A percentile compares a stretch with the other conserved stretches of the same genome.
Evolutionary conservation across 2,329 filamentous ascomycete genomes (phyloP).

Genomic region (Diaporthe capsici): DNA sequence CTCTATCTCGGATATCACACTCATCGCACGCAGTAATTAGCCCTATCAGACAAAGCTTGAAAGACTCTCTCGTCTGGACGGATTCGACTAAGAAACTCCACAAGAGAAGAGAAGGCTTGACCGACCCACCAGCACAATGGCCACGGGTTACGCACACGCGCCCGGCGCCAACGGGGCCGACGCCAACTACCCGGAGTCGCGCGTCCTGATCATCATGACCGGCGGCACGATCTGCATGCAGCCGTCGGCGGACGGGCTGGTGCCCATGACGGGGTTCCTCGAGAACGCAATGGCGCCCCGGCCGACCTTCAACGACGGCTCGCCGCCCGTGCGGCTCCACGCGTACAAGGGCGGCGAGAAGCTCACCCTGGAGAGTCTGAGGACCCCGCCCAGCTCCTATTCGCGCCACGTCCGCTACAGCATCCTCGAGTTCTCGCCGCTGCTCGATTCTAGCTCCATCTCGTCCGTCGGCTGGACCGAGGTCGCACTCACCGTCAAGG

Average conservation of each 20-base stretch:
- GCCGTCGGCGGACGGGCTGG: constrained; percentile 81
- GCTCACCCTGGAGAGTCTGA: constrained; percentile 74
- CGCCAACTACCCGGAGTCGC: constrained; percentile 74
- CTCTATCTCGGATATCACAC: not conserved
- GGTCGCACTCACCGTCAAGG: constrained; percentile 82
- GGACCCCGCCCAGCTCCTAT: constrained; percentile 86
- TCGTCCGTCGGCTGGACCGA: constrained; percentile 88
- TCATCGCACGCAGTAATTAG: not conserved
- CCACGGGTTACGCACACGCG: constrained; percentile 15
- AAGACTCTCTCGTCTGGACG: not conserved
- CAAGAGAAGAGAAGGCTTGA: not conserved
- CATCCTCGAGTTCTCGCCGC: constrained; percentile 85
- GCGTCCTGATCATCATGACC: constrained; percentile 91
- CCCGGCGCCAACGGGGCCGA: constrained; percentile 29
- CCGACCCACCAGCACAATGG: constrained; percentile 6
- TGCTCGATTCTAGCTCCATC: constrained; percentile 93
- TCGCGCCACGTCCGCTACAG: constrained; percentile 86
- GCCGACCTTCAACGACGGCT: constrained; percentile 87
- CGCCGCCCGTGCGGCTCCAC: constrained; percentile 65
- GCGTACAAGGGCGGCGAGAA: constrained; percentile 65
- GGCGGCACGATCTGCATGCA: constrained; percentile 94
- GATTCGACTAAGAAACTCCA: not conserved
- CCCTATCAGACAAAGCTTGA: not conserved
- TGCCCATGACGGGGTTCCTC: constrained; percentile 85
- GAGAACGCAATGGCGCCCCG: constrained; percentile 85